A percentile compares a stretch with the other conserved stretches of the same genome.
Evolutionary conservation across 768 basidiomycete genomes (phyloP).

Genomic region (Lactarius sp.): DNA sequence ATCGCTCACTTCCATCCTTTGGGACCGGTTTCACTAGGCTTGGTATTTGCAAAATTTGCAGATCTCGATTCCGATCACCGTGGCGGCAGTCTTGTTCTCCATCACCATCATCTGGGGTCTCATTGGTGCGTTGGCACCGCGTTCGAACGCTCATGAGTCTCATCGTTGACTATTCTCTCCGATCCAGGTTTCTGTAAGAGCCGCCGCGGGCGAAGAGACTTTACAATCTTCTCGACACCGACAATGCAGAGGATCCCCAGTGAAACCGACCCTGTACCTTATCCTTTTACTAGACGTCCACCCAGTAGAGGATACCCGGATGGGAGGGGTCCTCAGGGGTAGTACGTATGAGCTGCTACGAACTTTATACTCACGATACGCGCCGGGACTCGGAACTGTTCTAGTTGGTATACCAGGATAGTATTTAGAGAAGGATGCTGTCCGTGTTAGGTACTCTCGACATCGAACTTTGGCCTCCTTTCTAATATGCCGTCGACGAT

Average conservation of each 20-base stretch:
- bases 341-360: neutral
- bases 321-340: neutral
- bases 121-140: slow-evolving; percentile 37
- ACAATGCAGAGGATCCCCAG: neutral
- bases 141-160: neutral
- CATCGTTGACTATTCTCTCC: neutral
- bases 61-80: slow-evolving; percentile 73
- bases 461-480: slow-evolving; percentile 57
- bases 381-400: neutral
- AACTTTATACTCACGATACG: neutral
- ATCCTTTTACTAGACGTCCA: neutral
- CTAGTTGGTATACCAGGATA: neutral
- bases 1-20: slow-evolving; percentile 1
- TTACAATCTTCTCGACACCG: neutral
- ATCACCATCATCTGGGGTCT: slow-evolving; percentile 54
- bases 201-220: neutral
- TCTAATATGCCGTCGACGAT: slow-evolving; percentile 91
- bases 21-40: slow-evolving; percentile 37
- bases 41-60: slow-evolving; percentile 76
- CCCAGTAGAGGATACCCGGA: neutral
- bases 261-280: neutral
- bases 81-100: slow-evolving; percentile 60
- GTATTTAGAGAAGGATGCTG: neutral
- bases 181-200: slow-evolving; percentile 8
- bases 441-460: slow-evolving; percentile 16